Base-by-base conservation (phyloP, 371 early-diverging fungal genomes). In the Lichtheimia ornata region DNA sequence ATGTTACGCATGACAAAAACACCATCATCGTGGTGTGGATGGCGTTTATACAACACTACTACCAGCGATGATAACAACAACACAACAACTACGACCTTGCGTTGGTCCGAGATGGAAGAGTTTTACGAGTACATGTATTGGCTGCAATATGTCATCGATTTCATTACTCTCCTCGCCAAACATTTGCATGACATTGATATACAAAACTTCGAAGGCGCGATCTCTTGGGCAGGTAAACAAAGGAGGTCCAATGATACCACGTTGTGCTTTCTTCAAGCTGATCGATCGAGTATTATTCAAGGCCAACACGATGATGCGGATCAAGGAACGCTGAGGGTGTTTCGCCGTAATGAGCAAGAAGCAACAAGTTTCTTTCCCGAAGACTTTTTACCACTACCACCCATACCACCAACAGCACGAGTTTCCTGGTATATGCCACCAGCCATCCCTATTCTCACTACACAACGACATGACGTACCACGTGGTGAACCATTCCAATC, bases 111-210 rank as follows among this genome's bases (percentile, higher is more conserved):
- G 14, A 27, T 15, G 9, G 28, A 52, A n/a, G 15, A 52, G n/a
- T 52, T 52, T 28, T 52, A 52, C 9, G 52, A 52, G 14, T 52
- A 52, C 52, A 28, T 52, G 14, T 52, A 15, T 27, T 52, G 52
- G 27, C 3, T 52, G 30, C 52, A 52, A 52, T 52, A 52, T 27
- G 4, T 28, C 14, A 28, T 52, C 30, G 52, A 52, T 20, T 52
- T 52, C 28, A 9, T 52, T 15, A 27, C 52, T 15, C 14, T 52
- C 5, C 28, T 28, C 27, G 25, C 51, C 12, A 52, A 52, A 28
- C 13, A 28, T n/a, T 15, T 28, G 13, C 28, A 28, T 5, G 15
- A 52, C 28, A 52, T 27, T 52, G 27, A 59, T 22, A 59, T 40
- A 18, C 30, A 11, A 15, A 1, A 1, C 2, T 52, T 52, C 17